These are phyloP conservation scores for Candida qinlingensis DNA, from an alignment of 805 yeast genomes.

Conservation along the genomic window DNA sequence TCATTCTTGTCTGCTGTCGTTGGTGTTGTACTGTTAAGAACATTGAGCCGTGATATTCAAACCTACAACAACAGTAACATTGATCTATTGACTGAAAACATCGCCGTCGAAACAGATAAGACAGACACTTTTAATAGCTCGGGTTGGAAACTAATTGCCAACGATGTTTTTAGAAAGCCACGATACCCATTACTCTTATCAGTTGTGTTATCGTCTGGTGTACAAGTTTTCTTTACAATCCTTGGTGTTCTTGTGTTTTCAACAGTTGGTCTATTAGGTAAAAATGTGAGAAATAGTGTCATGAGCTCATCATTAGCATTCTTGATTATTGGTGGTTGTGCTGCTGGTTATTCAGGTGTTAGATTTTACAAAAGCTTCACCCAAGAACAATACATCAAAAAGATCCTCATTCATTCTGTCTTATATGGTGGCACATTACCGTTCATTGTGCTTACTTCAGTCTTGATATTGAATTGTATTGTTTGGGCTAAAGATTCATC, in stretches of 20 bases:
- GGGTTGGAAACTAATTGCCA: conserved; percentile 51
- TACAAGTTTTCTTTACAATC: conserved; percentile 63
- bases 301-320: conserved; percentile 53
- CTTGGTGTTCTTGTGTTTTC: conserved; percentile 55
- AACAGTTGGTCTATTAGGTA: conserved; percentile 55
- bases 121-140: conserved; percentile 23
- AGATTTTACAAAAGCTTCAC: conserved; percentile 54
- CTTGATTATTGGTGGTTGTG: conserved; percentile 64
- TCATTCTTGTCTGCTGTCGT: conserved; percentile 57
- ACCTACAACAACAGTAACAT: conserved; percentile 25
- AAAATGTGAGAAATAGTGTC: conserved; percentile 63
- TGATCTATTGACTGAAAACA: conserved; percentile 21
- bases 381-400: conserved; percentile 22
- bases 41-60: conserved; percentile 47
- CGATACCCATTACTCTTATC: conserved; percentile 42
- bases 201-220: conserved; percentile 64
- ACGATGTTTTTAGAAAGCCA: conserved; percentile 54
- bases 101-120: conserved; percentile 22
- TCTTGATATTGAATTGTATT: conserved; percentile 56
- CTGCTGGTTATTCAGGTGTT: conserved; percentile 70
- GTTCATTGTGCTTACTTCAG: conserved; percentile 40
- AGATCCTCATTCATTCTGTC: conserved; percentile 27
- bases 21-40: conserved; percentile 54
- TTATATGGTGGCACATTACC: conserved; percentile 47
- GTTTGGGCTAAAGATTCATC: conserved; percentile 77